These are phyloP conservation scores for Ensete ventricosum DNA, from an alignment of 176 grass and related monocot genomes.

Conservation along the genomic window DNA sequence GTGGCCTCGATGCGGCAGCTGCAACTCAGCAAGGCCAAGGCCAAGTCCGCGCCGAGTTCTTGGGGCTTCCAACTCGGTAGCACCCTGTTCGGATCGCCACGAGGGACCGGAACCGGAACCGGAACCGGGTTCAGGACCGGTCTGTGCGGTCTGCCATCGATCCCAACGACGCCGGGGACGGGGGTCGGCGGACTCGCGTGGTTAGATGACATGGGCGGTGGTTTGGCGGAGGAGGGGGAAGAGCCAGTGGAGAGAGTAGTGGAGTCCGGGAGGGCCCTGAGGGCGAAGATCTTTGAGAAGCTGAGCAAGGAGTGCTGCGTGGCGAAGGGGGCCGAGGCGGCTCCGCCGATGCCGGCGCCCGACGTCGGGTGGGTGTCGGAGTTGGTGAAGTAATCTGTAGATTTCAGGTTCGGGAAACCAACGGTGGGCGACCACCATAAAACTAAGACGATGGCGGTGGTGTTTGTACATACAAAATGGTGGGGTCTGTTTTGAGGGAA, in stretches of 20 bases:
- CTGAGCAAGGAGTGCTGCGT: conserved; percentile 42
- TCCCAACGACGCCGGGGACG: conserved; percentile 25
- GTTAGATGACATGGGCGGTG: not conserved
- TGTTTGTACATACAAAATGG: conserved; percentile 27
- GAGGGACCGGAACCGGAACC: conserved; percentile 1
- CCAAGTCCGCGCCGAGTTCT: conserved; percentile 35
- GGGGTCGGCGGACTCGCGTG: not conserved
- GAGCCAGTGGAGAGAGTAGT: conserved; percentile 65
- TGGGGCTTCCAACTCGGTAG: conserved; percentile 23
- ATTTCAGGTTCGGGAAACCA: too few relatives aligned
- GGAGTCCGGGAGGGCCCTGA: conserved; percentile 65
- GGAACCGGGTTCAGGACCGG: conserved; percentile 12
- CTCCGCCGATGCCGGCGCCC: conserved; percentile 13
- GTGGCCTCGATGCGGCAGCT: conserved; percentile 50
- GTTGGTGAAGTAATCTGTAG: conserved; percentile 43
- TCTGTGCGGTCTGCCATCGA: conserved; percentile 56
- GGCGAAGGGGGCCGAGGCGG: not conserved
- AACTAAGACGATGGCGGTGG: not conserved
- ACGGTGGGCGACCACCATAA: not conserved
- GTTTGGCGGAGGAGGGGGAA: conserved; percentile 28
- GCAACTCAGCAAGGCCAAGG: conserved; percentile 53
- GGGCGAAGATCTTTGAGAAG: conserved; percentile 61
- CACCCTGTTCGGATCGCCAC: conserved; percentile 29
- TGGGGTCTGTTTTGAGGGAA: conserved; percentile 70
- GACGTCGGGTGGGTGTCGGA: conserved; percentile 82